These are phyloP conservation scores for Termitomyces sp. DNA, from an alignment of 768 basidiomycete genomes.

Conservation along the genomic window DNA sequence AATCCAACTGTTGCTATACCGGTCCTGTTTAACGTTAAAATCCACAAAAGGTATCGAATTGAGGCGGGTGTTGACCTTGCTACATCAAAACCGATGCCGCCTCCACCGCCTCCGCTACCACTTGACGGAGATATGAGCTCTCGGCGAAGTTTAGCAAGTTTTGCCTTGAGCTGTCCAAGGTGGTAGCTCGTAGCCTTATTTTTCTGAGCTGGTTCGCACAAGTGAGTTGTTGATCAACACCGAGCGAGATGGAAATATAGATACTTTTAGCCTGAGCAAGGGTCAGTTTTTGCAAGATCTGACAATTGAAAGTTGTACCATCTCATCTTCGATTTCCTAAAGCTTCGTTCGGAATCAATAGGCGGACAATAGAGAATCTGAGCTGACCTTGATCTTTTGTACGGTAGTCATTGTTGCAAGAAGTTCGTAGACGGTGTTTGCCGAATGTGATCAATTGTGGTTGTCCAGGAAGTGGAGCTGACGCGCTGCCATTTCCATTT, in stretches of 20 bases:
- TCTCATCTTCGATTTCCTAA: conserved; percentile 95
- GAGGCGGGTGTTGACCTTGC: conserved; percentile 45
- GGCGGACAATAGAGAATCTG: conserved; percentile 22
- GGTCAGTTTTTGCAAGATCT: conserved; percentile 23
- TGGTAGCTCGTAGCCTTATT: conserved; percentile 97
- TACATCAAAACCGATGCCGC: conserved; percentile 94
- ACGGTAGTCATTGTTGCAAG: conserved; percentile 76
- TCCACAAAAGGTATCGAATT: neutral
- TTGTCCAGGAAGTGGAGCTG: neutral
- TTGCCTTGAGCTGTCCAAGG: conserved; percentile 95
- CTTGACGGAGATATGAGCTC: conserved; percentile 82
- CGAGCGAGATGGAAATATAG: conserved; percentile 17
- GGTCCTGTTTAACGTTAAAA: conserved; percentile 47
- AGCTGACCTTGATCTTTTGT: conserved; percentile 79
- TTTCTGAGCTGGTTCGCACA: conserved; percentile 70
- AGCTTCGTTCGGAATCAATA: conserved; percentile 19
- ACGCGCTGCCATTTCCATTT: neutral
- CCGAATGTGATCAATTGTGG: conserved; percentile 28
- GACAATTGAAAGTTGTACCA: conserved; percentile 53
- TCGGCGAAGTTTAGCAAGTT: conserved; percentile 93
- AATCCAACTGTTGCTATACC: conserved; percentile 98
- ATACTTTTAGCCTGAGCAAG: conserved; percentile 72
- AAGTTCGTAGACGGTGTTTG: conserved; percentile 31
- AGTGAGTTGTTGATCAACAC: conserved; percentile 16
- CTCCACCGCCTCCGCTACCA: conserved; percentile 83